Evolutionary conservation across 805 yeast genomes (phyloP).

Genomic region (Starmerella potacharoeniae): DNA sequence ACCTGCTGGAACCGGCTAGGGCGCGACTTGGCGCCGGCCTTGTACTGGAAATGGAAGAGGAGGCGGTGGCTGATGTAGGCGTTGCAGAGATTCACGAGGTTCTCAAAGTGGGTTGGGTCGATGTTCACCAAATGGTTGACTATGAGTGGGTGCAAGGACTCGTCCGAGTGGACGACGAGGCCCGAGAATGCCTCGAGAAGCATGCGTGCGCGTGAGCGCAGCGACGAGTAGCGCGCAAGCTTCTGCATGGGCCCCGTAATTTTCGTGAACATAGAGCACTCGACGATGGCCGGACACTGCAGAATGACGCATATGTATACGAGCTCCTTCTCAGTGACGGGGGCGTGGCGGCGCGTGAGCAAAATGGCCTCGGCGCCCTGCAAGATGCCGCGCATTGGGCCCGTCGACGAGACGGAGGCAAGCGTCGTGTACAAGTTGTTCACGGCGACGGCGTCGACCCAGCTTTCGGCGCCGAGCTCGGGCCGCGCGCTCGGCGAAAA

Average conservation of each 20-base stretch:
- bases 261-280: conserved; percentile 26
- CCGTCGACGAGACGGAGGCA: conserved; percentile 16
- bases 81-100: conserved; percentile 57
- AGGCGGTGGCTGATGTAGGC: conserved; percentile 70
- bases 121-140: conserved; percentile 31
- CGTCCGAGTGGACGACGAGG: conserved; percentile 36
- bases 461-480: neutral
- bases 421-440: conserved; percentile 15
- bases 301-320: conserved; percentile 19
- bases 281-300: conserved; percentile 22
- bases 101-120: conserved; percentile 35
- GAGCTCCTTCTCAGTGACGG: conserved; percentile 16
- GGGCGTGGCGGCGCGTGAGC: conserved; percentile 17
- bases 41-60: conserved; percentile 30
- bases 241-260: conserved; percentile 25
- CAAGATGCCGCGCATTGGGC: conserved; percentile 24
- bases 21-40: conserved; percentile 11
- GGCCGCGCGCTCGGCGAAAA: neutral
- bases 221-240: conserved; percentile 22
- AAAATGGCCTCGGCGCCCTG: conserved; percentile 24
- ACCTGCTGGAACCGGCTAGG: conserved; percentile 16
- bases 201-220: conserved; percentile 42
- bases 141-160: neutral
- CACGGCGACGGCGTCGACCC: conserved; percentile 12
- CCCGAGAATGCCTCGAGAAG: conserved; percentile 62